phyloP scores from a whole-genome alignment of 2,329 filamentous ascomycete species.

The Fonsecaea multimorphosa region DNA sequence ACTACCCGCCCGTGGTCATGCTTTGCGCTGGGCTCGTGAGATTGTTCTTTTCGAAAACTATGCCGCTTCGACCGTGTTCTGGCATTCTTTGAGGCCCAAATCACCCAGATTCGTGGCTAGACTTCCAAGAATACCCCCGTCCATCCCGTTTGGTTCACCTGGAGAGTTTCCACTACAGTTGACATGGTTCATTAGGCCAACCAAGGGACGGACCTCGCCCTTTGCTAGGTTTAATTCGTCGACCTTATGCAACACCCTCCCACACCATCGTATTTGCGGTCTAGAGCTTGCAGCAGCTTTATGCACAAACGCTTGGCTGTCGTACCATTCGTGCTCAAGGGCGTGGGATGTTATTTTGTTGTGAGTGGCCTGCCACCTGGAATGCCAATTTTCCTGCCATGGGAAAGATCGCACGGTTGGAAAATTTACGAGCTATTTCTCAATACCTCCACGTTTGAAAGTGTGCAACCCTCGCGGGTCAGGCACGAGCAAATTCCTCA shows the following conservation, averaged over 20 bases:
- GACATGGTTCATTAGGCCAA: conserved; percentile 17
- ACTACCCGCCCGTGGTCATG: conserved; percentile 14
- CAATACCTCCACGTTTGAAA: not conserved
- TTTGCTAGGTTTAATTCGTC: conserved; percentile 14
- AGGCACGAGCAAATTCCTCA: not conserved
- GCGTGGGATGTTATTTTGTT: conserved; percentile 30
- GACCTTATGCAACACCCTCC: conserved; percentile 16
- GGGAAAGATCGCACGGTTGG: not conserved
- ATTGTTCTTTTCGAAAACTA: conserved; percentile 7
- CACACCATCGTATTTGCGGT: conserved; percentile 29
- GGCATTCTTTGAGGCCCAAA: conserved; percentile 16
- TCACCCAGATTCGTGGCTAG: conserved; percentile 10
- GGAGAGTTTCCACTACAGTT: conserved; percentile 14
- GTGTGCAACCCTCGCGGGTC: not conserved
- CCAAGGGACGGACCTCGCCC: conserved; percentile 15
- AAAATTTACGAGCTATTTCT: conserved; percentile 1
- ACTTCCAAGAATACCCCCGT: conserved; percentile 13
- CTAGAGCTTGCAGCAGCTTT: conserved; percentile 20
- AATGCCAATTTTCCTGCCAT: not conserved
- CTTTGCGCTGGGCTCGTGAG: conserved; percentile 8
- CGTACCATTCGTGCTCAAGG: conserved; percentile 12
- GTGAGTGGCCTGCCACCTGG: conserved; percentile 22
- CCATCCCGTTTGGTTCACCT: conserved; percentile 16
- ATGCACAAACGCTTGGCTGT: conserved; percentile 19
- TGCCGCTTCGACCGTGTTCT: not conserved